Conservation (phyloP, 75 land plant species). For the Cupressus sempervirens region DNA sequence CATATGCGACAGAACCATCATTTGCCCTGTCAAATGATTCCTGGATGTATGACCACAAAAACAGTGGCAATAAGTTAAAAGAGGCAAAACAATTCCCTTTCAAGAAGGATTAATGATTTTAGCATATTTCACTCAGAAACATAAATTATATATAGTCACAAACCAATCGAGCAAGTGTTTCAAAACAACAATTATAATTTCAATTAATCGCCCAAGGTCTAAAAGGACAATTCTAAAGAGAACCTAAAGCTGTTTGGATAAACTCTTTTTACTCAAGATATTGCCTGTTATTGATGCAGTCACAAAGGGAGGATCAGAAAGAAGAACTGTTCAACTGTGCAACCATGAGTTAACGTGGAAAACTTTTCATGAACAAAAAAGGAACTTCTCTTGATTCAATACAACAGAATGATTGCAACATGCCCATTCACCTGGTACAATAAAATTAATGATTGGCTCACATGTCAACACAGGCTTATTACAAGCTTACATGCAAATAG, state of each 20-base stretch:
- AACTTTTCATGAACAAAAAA: no score
- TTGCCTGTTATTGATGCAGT: neutral
- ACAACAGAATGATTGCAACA: no score
- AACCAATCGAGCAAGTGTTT: neutral
- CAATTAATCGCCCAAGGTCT: neutral
- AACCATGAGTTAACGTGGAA: no score
- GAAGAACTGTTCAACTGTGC: no score
- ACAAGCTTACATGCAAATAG: no score
- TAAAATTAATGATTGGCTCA: no score
- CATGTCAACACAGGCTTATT: no score
- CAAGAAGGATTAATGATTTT: neutral
- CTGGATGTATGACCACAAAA: neutral
- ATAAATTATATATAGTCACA: neutral
- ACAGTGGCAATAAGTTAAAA: neutral
- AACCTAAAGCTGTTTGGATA: neutral
- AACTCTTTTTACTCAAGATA: neutral
- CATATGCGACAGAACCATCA: constrained; percentile 40
- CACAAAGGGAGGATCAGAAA: no score
- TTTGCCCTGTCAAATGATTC: constrained; percentile 9
- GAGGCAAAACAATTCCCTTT: neutral
- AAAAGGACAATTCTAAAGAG: neutral
- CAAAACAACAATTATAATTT: neutral
- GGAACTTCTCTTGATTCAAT: no score
- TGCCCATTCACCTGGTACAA: no score
- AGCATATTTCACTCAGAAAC: neutral